Percentiles rank a stretch among this genome's conserved stretches.
These are phyloP conservation scores for Cymodocea nodosa DNA, from an alignment of 116 monocot genomes.

Conservation along the genomic window DNA sequence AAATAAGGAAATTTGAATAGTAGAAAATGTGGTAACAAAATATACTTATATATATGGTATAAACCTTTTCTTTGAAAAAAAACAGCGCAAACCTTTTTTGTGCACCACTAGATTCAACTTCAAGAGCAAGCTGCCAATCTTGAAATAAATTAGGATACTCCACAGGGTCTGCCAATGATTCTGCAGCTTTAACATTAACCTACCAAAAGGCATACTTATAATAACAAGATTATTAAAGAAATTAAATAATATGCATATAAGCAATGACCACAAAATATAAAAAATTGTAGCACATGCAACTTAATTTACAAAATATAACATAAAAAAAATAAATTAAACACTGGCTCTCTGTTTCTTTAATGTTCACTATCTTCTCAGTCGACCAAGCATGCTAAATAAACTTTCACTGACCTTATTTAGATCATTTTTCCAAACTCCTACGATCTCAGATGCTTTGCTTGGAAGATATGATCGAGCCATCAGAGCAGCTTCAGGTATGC, in stretches of 20 bases:
- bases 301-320: neutral
- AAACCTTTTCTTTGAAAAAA: neutral
- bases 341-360: no score
- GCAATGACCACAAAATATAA: no score
- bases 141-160: conserved; percentile 92
- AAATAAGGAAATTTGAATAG: no score
- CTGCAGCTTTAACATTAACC: conserved; percentile 89
- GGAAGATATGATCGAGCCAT: conserved; percentile 81
- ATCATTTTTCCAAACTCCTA: conserved; percentile 63
- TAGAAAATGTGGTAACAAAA: neutral
- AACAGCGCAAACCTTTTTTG: conserved; percentile 31
- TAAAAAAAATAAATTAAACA: no score
- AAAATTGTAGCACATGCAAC: no score
- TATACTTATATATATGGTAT: neutral
- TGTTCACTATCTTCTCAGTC: no score
- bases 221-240: neutral
- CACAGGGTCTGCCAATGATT: conserved; percentile 88
- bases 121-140: conserved; percentile 86
- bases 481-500: conserved; percentile 88
- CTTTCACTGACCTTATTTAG: conserved; percentile 59
- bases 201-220: conserved; percentile 6
- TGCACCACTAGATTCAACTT: conserved; percentile 53
- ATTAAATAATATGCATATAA: no score
- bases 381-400: neutral
- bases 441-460: conserved; percentile 87